phyloP scores from a whole-genome alignment of 2,329 filamentous ascomycete genomes.

The Cladobotryum mycophilum region DNA sequence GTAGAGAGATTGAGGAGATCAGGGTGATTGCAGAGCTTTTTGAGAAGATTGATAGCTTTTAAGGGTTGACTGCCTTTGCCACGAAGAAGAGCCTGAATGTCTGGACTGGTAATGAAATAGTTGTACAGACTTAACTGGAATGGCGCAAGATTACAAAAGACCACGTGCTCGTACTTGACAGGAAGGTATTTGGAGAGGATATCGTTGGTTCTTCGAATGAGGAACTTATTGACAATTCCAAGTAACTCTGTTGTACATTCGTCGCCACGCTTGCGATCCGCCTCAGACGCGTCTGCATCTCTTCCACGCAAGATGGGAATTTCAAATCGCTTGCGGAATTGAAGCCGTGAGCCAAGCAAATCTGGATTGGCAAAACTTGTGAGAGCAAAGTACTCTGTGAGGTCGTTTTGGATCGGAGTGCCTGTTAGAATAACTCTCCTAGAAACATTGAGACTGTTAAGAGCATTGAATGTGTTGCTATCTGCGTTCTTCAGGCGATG shows the following conservation, averaged over 20 bases:
- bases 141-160: constrained; percentile 90
- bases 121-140: constrained; percentile 95
- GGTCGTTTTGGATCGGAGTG: constrained; percentile 94
- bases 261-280: constrained; percentile 75
- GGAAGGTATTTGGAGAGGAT: constrained; percentile 96
- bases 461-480: constrained; percentile 85
- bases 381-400: constrained; percentile 96
- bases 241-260: constrained; percentile 77
- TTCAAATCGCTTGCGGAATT: constrained; percentile 93
- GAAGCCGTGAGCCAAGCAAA: constrained; percentile 77
- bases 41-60: constrained; percentile 92
- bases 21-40: constrained; percentile 97
- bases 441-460: constrained; percentile 85
- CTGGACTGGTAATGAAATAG: constrained; percentile 91
- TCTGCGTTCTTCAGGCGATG: constrained; percentile 96
- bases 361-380: constrained; percentile 96
- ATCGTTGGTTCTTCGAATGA: constrained; percentile 95
- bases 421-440: constrained; percentile 91
- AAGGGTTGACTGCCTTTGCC: constrained; percentile 94
- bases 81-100: constrained; percentile 83
- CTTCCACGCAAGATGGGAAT: constrained; percentile 86
- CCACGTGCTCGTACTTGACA: constrained; percentile 98
- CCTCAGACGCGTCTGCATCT: constrained; percentile 81
- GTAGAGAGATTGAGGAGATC: constrained; percentile 78
- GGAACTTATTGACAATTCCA: constrained; percentile 89